phyloP scores from a whole-genome alignment of 1,284 basidiomycete species.

The Coniferiporia weirii region DNA sequence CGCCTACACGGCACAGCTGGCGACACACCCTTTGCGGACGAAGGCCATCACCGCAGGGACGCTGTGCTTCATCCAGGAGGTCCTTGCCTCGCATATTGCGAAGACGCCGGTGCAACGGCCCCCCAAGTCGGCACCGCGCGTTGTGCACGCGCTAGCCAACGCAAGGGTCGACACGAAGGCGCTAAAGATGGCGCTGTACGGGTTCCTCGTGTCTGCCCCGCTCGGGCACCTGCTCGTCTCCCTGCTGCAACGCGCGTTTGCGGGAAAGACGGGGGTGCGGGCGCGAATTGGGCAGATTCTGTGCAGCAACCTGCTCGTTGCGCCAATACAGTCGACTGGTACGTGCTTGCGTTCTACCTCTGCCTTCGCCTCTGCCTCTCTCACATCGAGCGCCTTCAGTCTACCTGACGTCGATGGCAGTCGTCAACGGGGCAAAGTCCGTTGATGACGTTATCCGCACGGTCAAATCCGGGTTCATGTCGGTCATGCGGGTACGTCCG shows the following conservation, averaged over 20 bases:
- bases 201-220: conserved; percentile 82
- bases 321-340: conserved; percentile 75
- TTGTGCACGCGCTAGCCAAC: conserved; percentile 48
- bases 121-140: conserved; percentile 47
- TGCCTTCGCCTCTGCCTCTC: neutral
- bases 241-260: conserved; percentile 68
- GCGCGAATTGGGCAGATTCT: conserved; percentile 73
- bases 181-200: conserved; percentile 80
- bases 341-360: conserved; percentile 25
- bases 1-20: conserved; percentile 59
- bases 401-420: conserved; percentile 73
- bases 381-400: conserved; percentile 27
- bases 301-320: conserved; percentile 72
- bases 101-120: conserved; percentile 47
- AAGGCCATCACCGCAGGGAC: conserved; percentile 67
- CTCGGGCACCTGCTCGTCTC: conserved; percentile 72
- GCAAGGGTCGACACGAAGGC: conserved; percentile 60
- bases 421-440: conserved; percentile 78
- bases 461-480: conserved; percentile 70
- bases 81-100: conserved; percentile 69
- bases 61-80: conserved; percentile 75
- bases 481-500: conserved; percentile 61
- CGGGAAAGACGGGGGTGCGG: conserved; percentile 63
- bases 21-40: conserved; percentile 63
- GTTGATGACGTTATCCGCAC: conserved; percentile 63